These are phyloP conservation scores for Populus hybrid DNA, from an alignment of 441 rosid genomes.

Conservation along the genomic window DNA sequence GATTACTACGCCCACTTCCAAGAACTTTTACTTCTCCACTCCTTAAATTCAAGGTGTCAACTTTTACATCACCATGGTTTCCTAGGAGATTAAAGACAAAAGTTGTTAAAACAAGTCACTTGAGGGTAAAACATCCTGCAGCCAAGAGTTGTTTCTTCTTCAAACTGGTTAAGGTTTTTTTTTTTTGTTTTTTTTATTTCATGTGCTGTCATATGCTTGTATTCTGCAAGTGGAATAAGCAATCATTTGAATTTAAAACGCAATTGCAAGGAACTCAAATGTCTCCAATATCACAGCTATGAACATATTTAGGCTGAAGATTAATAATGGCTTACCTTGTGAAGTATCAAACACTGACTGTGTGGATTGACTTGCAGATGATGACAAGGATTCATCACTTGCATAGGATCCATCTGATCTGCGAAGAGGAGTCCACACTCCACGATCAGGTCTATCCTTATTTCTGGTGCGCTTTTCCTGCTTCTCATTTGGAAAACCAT, in stretches of 20 bases:
- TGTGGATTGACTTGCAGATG: constrained; percentile 39
- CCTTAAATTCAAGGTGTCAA: constrained; percentile 28
- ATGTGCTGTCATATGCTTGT: neutral
- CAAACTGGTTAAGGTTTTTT: neutral
- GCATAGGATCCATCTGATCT: constrained; percentile 59
- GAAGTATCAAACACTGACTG: constrained; percentile 39
- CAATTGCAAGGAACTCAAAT: neutral
- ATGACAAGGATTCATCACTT: constrained; percentile 51
- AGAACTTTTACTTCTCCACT: constrained; percentile 30
- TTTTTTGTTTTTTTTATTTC: neutral
- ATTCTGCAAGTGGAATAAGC: neutral
- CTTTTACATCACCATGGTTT: constrained; percentile 28
- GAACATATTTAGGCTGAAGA: neutral
- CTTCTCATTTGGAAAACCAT: constrained; percentile 41
- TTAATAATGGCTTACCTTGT: constrained; percentile 37
- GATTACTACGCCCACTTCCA: constrained; percentile 31
- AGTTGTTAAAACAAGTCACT: neutral
- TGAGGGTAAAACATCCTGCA: neutral
- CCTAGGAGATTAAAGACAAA: constrained; percentile 23
- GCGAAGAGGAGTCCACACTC: constrained; percentile 64
- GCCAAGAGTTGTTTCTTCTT: neutral
- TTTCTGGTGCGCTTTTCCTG: constrained; percentile 56
- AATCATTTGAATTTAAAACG: neutral
- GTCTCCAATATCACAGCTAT: neutral
- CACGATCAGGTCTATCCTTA: constrained; percentile 67